Evolutionary conservation across 208 protist species (phyloP).

Genomic region (Acanthamoeba lugdunensis): DNA sequence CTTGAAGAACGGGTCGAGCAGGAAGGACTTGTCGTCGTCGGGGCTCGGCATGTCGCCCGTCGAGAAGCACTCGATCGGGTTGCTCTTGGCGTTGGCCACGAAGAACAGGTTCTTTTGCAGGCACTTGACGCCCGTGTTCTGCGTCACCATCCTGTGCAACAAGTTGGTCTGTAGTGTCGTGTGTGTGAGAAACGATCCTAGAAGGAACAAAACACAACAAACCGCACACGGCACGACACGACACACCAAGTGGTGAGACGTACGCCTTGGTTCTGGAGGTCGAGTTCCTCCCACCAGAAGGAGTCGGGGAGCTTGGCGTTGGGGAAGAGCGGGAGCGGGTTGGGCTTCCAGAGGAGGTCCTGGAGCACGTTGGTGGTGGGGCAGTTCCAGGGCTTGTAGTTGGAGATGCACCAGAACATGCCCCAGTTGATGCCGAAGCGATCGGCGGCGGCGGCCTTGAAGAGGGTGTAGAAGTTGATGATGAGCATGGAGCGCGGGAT

Average conservation of each 20-base stretch:
- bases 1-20: background rate
- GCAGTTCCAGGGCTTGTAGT: slow-evolving; percentile 37
- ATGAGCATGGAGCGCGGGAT: slow-evolving; percentile 40
- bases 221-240: too few relatives aligned
- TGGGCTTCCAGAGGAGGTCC: slow-evolving; percentile 43
- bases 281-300: slow-evolving; percentile 39
- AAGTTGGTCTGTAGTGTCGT: background rate
- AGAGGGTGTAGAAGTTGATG: slow-evolving; percentile 49
- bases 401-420: slow-evolving; percentile 47
- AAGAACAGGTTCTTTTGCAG: slow-evolving; percentile 36
- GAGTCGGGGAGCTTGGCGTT: slow-evolving; percentile 25
- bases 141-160: slow-evolving; percentile 22
- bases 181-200: background rate
- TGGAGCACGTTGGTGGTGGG: slow-evolving; percentile 10
- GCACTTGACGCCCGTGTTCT: slow-evolving; percentile 35
- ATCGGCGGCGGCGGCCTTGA: slow-evolving; percentile 26
- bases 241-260: background rate
- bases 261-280: slow-evolving; percentile 1
- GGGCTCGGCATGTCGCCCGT: slow-evolving; percentile 1
- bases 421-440: slow-evolving; percentile 39
- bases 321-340: slow-evolving; percentile 13
- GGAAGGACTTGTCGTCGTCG: background rate
- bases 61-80: background rate
- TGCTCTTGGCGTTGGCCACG: slow-evolving; percentile 14
- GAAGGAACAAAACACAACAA: background rate